These are phyloP conservation scores for Aspergillus affinis DNA, from an alignment of 495 filamentous ascomycete genomes.

Conservation along the genomic window DNA sequence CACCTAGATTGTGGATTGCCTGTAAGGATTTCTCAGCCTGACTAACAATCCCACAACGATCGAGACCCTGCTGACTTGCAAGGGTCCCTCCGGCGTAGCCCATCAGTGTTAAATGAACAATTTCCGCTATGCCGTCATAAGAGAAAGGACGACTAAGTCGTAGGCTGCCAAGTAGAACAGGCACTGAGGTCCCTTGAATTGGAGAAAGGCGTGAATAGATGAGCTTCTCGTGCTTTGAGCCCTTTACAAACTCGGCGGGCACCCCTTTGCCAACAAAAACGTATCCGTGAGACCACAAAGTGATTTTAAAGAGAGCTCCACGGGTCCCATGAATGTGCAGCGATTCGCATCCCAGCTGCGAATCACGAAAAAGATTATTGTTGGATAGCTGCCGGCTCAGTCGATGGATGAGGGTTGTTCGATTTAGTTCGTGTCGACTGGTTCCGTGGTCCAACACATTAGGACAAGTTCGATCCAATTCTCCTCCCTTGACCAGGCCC, in stretches of 20 bases:
- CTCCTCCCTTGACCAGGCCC: constrained; percentile 30
- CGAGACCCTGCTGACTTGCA: constrained; percentile 8
- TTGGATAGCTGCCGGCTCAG: constrained; percentile 22
- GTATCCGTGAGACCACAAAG: constrained; percentile 46
- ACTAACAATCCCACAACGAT: constrained; percentile 8
- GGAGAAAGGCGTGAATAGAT: constrained; percentile 34
- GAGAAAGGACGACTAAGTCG: constrained; percentile 31
- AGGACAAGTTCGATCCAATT: constrained; percentile 40
- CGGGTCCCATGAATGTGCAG: constrained; percentile 37
- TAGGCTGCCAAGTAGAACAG: constrained; percentile 35
- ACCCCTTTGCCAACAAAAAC: constrained; percentile 48
- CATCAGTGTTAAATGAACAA: constrained; percentile 35
- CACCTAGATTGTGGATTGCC: constrained; percentile 18
- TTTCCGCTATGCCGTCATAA: constrained; percentile 32
- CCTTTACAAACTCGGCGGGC: constrained; percentile 22
- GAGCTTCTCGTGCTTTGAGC: constrained; percentile 29
- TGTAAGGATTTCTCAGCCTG: constrained; percentile 19
- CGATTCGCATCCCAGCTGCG: constrained; percentile 35
- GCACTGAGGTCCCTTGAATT: constrained; percentile 35
- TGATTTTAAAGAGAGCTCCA: constrained; percentile 44
- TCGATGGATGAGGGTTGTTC: constrained; percentile 14
- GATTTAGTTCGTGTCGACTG: constrained; percentile 13
- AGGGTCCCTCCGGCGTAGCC: constrained; percentile 29
- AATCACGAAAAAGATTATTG: constrained; percentile 20
- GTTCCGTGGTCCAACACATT: constrained; percentile 33